Conservation (phyloP, 179 eudicot genomes). For the Drosera spatulata region DNA sequence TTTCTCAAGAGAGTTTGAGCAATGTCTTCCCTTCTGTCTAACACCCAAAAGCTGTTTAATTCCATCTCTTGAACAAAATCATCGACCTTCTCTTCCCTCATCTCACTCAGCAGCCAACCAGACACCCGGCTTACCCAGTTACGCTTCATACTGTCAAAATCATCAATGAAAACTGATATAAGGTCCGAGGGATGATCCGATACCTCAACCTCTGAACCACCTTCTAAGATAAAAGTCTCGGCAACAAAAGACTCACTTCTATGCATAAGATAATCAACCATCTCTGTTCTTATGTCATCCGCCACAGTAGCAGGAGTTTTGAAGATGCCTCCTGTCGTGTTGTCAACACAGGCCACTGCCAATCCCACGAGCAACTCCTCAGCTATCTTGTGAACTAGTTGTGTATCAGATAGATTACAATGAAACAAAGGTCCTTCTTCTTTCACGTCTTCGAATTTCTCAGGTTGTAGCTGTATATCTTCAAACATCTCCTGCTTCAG, state of each 20-base stretch:
- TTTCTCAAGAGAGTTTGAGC: constrained; percentile 67
- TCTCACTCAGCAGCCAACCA: constrained; percentile 80
- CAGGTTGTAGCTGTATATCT: constrained; percentile 50
- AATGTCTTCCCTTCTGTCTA: constrained; percentile 67
- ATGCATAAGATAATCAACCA: constrained; percentile 60
- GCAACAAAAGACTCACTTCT: constrained; percentile 78
- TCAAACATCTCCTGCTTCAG: constrained; percentile 45
- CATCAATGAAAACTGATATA: constrained; percentile 62
- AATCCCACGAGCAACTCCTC: constrained; percentile 64
- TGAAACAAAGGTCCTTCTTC: constrained; percentile 34
- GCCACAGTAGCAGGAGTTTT: constrained; percentile 70
- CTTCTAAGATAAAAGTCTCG: constrained; percentile 60
- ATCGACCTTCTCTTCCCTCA: constrained; percentile 83
- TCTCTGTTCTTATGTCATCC: constrained; percentile 74
- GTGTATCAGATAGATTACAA: constrained; percentile 68
- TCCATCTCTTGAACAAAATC: constrained; percentile 94
- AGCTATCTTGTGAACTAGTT: constrained; percentile 68
- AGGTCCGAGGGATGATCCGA: constrained; percentile 65
- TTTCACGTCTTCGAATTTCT: constrained; percentile 39
- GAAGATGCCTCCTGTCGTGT: constrained; percentile 81
- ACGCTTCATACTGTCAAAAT: constrained; percentile 53
- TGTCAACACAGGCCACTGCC: constrained; percentile 87
- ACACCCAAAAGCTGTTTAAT: constrained; percentile 74
- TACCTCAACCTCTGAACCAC: constrained; percentile 30
- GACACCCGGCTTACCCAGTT: constrained; percentile 77